Evolutionary conservation across 441 rosid species (phyloP).

Genomic region (Populus hybrid): DNA sequence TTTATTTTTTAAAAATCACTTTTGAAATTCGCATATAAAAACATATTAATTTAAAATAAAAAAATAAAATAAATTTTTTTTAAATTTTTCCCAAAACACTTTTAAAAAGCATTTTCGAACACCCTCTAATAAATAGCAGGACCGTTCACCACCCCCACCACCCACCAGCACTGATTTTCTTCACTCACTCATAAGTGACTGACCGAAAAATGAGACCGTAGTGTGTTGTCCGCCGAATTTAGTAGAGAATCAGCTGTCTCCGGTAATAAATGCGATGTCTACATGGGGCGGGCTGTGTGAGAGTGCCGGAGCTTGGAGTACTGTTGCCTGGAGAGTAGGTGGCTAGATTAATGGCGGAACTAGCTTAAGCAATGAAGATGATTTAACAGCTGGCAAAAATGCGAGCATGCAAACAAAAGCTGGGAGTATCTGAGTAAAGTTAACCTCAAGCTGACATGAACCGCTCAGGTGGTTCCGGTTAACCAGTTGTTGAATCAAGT

Average conservation of each 20-base stretch:
- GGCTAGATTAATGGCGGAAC: not conserved
- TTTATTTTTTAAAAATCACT: too few relatives aligned
- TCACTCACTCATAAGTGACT: not conserved
- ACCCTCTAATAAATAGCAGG: too few relatives aligned
- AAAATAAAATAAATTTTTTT: too few relatives aligned
- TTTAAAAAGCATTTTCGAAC: too few relatives aligned
- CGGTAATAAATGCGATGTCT: not conserved
- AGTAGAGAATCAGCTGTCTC: constrained; percentile 8
- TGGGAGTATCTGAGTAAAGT: not conserved
- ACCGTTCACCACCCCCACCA: not conserved
- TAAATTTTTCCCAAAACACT: too few relatives aligned
- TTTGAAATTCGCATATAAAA: too few relatives aligned
- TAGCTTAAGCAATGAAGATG: not conserved
- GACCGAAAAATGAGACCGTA: not conserved
- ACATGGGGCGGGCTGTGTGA: not conserved
- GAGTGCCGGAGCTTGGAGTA: not conserved
- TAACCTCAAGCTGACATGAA: not conserved
- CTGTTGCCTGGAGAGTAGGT: not conserved
- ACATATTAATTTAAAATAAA: too few relatives aligned
- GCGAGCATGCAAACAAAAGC: not conserved
- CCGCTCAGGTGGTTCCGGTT: not conserved
- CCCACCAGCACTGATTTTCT: not conserved
- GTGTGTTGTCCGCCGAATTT: constrained; percentile 2
- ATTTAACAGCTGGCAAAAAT: not conserved
- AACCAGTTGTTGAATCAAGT: not conserved